phyloP scores from a whole-genome alignment of 306 rosid species.

The Gillenia trifoliata region DNA sequence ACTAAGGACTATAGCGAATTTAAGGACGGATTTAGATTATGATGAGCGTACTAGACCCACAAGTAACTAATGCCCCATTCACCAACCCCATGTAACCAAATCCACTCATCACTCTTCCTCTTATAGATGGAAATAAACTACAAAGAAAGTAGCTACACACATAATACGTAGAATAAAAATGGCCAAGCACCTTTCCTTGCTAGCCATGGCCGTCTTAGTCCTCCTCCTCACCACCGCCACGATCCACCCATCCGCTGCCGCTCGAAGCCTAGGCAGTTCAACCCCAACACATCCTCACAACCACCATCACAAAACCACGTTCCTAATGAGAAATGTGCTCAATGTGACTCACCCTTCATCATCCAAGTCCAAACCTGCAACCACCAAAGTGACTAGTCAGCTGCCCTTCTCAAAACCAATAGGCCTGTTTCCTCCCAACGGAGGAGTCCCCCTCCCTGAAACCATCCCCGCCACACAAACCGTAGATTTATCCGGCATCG shows the following conservation, averaged over 20 bases:
- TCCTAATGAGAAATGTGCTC: slow-evolving; percentile 53
- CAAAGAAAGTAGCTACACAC: slow-evolving; percentile 17
- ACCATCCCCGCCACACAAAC: slow-evolving; percentile 40
- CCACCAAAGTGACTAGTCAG: slow-evolving; percentile 23
- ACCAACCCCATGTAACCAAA: not conserved
- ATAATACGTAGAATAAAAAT: slow-evolving; percentile 26
- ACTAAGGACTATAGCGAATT: too few species aligned
- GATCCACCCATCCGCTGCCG: slow-evolving; percentile 26
- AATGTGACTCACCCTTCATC: slow-evolving; percentile 22
- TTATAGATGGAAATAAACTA: slow-evolving; percentile 25
- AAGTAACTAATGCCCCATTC: not conserved
- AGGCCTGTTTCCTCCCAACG: slow-evolving; percentile 42
- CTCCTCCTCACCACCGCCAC: slow-evolving; percentile 22
- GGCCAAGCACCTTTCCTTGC: slow-evolving; percentile 33
- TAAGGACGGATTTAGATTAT: too few species aligned
- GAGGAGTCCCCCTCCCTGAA: slow-evolving; percentile 46
- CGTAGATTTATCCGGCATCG: slow-evolving; percentile 45
- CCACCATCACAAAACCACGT: slow-evolving; percentile 40
- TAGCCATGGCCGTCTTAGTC: slow-evolving; percentile 14
- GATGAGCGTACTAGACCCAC: too few species aligned
- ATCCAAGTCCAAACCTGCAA: slow-evolving; percentile 24
- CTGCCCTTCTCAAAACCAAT: slow-evolving; percentile 54
- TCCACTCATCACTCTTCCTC: slow-evolving; percentile 1
- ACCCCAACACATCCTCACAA: slow-evolving; percentile 27
- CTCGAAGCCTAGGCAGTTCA: slow-evolving; percentile 44